A percentile compares a stretch with the other conserved stretches of the same genome.
phyloP scores from a whole-genome alignment of 2,329 filamentous ascomycete species.

The Stagonosporopsis tanaceti region DNA sequence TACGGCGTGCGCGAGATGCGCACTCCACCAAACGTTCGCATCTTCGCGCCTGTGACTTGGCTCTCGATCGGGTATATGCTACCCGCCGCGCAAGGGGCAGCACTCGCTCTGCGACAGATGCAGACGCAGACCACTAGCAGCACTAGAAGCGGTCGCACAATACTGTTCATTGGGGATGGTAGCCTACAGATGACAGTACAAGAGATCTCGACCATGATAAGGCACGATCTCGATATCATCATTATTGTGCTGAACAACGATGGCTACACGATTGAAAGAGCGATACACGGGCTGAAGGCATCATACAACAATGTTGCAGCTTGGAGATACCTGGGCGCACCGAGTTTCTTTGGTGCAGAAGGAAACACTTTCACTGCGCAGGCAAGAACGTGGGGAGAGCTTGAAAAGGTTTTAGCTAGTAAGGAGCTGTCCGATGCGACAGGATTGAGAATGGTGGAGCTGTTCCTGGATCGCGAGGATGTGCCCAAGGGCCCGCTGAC shows the following conservation, averaged over 20 bases:
- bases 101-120: constrained; percentile 45
- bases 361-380: constrained; percentile 24
- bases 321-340: constrained; percentile 31
- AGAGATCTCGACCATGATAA: constrained; percentile 50
- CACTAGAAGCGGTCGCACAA: constrained; percentile 33
- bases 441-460: constrained; percentile 54
- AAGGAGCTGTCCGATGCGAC: constrained; percentile 49
- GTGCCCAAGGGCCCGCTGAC: constrained; percentile 21
- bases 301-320: constrained; percentile 34
- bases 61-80: constrained; percentile 67
- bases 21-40: constrained; percentile 18
- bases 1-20: constrained; percentile 25
- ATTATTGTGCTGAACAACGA: constrained; percentile 51
- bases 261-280: constrained; percentile 52
- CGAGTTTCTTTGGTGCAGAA: constrained; percentile 30
- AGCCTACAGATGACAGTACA: constrained; percentile 51
- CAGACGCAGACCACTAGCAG: constrained; percentile 17
- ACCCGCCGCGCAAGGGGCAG: constrained; percentile 63
- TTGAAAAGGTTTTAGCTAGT: constrained; percentile 52
- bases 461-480: constrained; percentile 47
- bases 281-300: constrained; percentile 45
- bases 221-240: constrained; percentile 41
- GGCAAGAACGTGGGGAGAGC: constrained; percentile 57
- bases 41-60: constrained; percentile 26
- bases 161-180: constrained; percentile 48